Evolutionary conservation across 108 stramenopile species (phyloP).

Genomic region (Chaetoceros muelleri): DNA sequence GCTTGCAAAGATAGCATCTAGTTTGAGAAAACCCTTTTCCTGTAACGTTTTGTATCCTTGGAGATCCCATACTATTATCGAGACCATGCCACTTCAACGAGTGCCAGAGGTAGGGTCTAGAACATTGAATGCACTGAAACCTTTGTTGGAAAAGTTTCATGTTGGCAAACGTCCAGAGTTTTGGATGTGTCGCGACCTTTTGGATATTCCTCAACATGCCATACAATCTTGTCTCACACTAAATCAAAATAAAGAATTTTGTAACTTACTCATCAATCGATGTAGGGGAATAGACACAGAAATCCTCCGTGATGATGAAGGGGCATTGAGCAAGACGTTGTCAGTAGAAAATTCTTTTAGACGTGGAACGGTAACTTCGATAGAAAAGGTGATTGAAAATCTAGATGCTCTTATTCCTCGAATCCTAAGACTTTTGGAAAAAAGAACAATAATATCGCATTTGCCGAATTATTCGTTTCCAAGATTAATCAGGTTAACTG

Average conservation of each 20-base stretch:
- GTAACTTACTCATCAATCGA: conserved; percentile 11
- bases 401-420: conserved; percentile 20
- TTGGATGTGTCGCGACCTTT: conserved; percentile 8
- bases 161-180: background rate
- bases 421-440: conserved; percentile 25
- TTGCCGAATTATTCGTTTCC: conserved; percentile 29
- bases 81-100: conserved; percentile 37
- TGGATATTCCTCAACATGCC: conserved; percentile 3
- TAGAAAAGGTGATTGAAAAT: conserved; percentile 7
- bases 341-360: conserved; percentile 57
- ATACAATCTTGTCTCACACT: background rate
- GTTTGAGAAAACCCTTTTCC: conserved; percentile 35
- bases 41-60: conserved; percentile 45
- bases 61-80: conserved; percentile 21
- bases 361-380: conserved; percentile 20
- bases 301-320: conserved; percentile 28
- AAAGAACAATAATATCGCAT: conserved; percentile 17
- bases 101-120: conserved; percentile 24
- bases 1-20: conserved; percentile 40
- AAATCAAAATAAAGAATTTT: background rate
- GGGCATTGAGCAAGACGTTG: conserved; percentile 32
- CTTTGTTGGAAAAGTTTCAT: conserved; percentile 7
- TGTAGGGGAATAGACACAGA: conserved; percentile 34
- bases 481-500: conserved; percentile 27
- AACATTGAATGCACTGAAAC: conserved; percentile 13